Conservation (phyloP, 2,329 filamentous ascomycete species). For the Onygena corvina region DNA sequence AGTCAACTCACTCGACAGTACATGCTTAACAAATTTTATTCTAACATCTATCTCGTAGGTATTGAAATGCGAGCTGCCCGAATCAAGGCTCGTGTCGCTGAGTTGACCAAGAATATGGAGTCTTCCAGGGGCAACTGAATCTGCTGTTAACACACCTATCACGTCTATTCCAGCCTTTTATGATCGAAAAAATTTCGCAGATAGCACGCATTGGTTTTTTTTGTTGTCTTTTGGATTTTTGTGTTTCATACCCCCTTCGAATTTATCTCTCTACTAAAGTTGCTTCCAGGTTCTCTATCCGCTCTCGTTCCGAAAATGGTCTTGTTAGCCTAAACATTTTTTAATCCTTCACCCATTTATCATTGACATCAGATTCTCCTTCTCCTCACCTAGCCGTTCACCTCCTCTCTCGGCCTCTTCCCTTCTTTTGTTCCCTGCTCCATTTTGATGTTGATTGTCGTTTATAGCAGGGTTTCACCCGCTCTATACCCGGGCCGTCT, state of each 20-base stretch:
- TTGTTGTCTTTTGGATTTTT: not conserved
- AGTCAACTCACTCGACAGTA: constrained; percentile 32
- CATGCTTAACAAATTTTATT: no score
- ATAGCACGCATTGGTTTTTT: not conserved
- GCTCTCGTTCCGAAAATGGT: no score
- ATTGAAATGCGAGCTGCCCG: constrained; percentile 94
- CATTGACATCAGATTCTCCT: not conserved
- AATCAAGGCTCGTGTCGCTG: constrained; percentile 93
- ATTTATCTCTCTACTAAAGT: not conserved
- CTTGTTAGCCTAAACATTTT: not conserved
- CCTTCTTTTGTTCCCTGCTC: not conserved
- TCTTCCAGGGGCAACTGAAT: constrained; percentile 17
- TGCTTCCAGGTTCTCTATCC: not conserved
- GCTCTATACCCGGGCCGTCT: not conserved
- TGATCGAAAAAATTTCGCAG: not conserved
- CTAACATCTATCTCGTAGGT: constrained; percentile 40
- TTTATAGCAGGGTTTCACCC: not conserved
- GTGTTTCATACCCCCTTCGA: constrained; percentile 4
- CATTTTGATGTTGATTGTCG: not conserved
- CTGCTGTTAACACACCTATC: not conserved
- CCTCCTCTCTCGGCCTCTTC: not conserved
- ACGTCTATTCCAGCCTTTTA: not conserved
- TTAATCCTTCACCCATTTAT: not conserved
- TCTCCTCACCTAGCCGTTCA: not conserved
- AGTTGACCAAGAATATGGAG: constrained; percentile 79